A percentile compares a stretch with the other conserved stretches of the same genome.
phyloP scores from a whole-genome alignment of 805 yeast species.

The Pichia phayaonensis region DNA sequence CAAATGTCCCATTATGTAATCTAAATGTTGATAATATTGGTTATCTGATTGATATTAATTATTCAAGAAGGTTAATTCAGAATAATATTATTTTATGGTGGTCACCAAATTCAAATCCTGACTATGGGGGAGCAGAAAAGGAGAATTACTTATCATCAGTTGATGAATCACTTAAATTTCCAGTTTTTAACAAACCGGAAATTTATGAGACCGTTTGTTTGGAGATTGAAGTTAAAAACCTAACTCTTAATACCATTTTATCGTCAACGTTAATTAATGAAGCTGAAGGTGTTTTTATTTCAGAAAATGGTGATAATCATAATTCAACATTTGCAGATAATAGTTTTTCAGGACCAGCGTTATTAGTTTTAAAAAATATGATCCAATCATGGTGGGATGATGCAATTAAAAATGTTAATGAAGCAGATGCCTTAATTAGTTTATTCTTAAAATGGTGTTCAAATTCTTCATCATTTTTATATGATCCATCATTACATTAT shows the following conservation, averaged over 20 bases:
- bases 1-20: conserved; percentile 83
- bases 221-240: conserved; percentile 70
- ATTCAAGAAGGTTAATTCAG: conserved; percentile 66
- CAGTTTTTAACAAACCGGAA: conserved; percentile 69
- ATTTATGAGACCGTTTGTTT: conserved; percentile 69
- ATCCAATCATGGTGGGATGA: conserved; percentile 93
- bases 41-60: conserved; percentile 75
- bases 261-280: conserved; percentile 80
- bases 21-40: conserved; percentile 70
- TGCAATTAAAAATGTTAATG: conserved; percentile 51
- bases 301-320: conserved; percentile 34
- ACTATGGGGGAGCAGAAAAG: conserved; percentile 73
- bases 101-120: conserved; percentile 76
- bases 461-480: conserved; percentile 60
- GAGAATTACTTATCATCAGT: conserved; percentile 39
- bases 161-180: conserved; percentile 57
- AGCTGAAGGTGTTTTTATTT: conserved; percentile 77
- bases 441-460: conserved; percentile 83
- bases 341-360: conserved; percentile 70
- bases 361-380: conserved; percentile 60
- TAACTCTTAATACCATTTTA: conserved; percentile 78
- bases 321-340: conserved; percentile 60
- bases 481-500: conserved; percentile 72
- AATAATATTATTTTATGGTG: conserved; percentile 84
- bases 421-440: conserved; percentile 80